These are phyloP conservation scores for Abeoforma whisleri DNA, from an alignment of 78 protist species.

Conservation along the genomic window DNA sequence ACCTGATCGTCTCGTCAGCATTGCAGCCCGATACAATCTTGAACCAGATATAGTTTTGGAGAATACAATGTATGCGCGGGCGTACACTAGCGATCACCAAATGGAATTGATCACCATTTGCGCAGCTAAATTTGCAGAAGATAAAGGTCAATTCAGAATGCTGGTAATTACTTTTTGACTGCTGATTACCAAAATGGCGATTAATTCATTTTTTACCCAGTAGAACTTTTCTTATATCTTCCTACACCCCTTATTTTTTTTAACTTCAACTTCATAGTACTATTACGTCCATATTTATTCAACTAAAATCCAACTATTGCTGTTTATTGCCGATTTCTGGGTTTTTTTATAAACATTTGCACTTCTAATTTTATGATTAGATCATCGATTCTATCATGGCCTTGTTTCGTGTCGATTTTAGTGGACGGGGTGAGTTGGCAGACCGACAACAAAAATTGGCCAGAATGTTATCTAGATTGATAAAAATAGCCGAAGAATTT, in stretches of 20 bases:
- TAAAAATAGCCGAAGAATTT: slow-evolving; percentile 86
- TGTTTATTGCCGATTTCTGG: too few species aligned
- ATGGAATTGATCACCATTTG: slow-evolving; percentile 25
- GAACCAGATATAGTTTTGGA: slow-evolving; percentile 82
- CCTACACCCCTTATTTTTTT: too few species aligned
- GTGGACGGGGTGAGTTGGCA: slow-evolving; percentile 88
- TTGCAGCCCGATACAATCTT: slow-evolving; percentile 80
- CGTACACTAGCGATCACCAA: slow-evolving; percentile 67
- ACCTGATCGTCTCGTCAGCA: slow-evolving; percentile 85
- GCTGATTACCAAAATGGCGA: too few species aligned
- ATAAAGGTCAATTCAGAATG: slow-evolving; percentile 36
- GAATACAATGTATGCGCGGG: slow-evolving; percentile 91
- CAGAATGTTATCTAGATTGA: slow-evolving; percentile 78
- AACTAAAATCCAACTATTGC: too few species aligned
- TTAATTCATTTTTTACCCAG: too few species aligned
- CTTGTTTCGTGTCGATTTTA: slow-evolving; percentile 87
- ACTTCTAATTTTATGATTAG: too few species aligned
- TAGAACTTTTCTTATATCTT: too few species aligned
- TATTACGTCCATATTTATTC: too few species aligned
- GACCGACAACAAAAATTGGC: slow-evolving; percentile 91
- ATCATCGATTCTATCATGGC: slow-evolving; percentile 94
- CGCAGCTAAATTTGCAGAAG: slow-evolving; percentile 50
- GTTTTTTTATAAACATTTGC: too few species aligned
- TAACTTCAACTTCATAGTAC: too few species aligned
- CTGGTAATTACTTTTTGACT: too few species aligned